These are phyloP conservation scores for Hippophae rhamnoides DNA, from an alignment of 306 rosid genomes.

Conservation along the genomic window DNA sequence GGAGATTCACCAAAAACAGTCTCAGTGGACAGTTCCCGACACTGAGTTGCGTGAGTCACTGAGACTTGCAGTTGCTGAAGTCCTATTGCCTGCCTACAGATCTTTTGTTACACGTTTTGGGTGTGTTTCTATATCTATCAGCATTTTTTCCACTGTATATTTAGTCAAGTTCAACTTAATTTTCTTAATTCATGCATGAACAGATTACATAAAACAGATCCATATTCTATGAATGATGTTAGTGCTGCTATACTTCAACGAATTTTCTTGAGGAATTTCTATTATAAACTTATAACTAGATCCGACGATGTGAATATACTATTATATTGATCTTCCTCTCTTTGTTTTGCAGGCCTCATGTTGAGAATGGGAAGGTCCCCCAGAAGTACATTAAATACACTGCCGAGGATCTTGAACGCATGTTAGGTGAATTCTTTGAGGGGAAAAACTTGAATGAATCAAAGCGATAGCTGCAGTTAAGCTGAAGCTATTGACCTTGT, in stretches of 20 bases:
- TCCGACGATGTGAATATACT: too few relatives aligned
- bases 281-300: too few relatives aligned
- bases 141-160: neutral
- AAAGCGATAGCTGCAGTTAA: constrained; percentile 33
- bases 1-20: constrained; percentile 82
- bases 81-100: constrained; percentile 85
- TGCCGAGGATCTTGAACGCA: constrained; percentile 83
- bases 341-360: constrained; percentile 48
- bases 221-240: too few relatives aligned
- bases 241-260: too few relatives aligned
- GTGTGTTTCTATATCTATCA: constrained; percentile 29
- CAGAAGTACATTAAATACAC: constrained; percentile 74
- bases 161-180: too few relatives aligned
- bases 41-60: constrained; percentile 92
- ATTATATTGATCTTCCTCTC: neutral
- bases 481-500: neutral
- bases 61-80: constrained; percentile 91
- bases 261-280: too few relatives aligned
- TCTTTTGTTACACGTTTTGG: constrained; percentile 78
- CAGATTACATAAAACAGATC: too few relatives aligned
- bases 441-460: constrained; percentile 71
- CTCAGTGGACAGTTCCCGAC: constrained; percentile 97
- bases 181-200: too few relatives aligned
- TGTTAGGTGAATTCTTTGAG: constrained; percentile 93
- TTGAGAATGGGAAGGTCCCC: constrained; percentile 81